Evolutionary conservation across 305 asterid species (phyloP).

Genomic region (Rubia peregrina): DNA sequence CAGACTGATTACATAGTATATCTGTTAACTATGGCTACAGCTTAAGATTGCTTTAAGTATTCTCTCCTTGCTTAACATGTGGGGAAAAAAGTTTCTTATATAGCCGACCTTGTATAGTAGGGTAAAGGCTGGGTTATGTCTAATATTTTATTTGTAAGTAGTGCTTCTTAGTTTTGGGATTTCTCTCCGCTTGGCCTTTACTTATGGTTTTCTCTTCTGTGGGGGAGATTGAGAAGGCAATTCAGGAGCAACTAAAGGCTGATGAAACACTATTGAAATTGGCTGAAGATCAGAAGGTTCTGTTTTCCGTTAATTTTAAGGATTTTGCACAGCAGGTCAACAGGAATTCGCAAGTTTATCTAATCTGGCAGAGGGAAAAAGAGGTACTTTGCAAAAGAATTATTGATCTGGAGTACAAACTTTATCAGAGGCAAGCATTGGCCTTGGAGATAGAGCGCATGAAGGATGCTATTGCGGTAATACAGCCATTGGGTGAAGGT

Average conservation of each 20-base stretch:
- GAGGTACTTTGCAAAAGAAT: not conserved
- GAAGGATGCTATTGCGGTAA: conserved; percentile 57
- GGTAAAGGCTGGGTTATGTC: too few relatives aligned
- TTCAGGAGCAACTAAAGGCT: conserved; percentile 13
- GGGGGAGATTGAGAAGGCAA: conserved; percentile 46
- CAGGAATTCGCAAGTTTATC: conserved; percentile 6
- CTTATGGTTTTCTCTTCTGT: too few relatives aligned
- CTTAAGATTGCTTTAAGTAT: too few relatives aligned
- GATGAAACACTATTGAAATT: conserved; percentile 1
- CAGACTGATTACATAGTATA: too few relatives aligned
- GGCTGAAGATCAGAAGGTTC: conserved; percentile 74
- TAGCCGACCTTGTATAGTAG: too few relatives aligned
- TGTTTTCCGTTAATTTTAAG: not conserved
- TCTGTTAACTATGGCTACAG: too few relatives aligned
- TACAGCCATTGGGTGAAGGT: conserved; percentile 58
- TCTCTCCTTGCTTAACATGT: too few relatives aligned
- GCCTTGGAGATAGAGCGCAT: conserved; percentile 61
- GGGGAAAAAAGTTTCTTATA: too few relatives aligned
- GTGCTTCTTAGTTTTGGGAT: too few relatives aligned
- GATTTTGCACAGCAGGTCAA: not conserved
- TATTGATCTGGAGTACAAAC: conserved; percentile 30
- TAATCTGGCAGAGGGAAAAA: conserved; percentile 50
- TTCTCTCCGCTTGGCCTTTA: not conserved
- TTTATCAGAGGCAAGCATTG: conserved; percentile 78
- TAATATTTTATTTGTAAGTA: too few relatives aligned